Conservation (phyloP, 225 moss, liverwort and hornwort species). For the Climacium dendroides region DNA sequence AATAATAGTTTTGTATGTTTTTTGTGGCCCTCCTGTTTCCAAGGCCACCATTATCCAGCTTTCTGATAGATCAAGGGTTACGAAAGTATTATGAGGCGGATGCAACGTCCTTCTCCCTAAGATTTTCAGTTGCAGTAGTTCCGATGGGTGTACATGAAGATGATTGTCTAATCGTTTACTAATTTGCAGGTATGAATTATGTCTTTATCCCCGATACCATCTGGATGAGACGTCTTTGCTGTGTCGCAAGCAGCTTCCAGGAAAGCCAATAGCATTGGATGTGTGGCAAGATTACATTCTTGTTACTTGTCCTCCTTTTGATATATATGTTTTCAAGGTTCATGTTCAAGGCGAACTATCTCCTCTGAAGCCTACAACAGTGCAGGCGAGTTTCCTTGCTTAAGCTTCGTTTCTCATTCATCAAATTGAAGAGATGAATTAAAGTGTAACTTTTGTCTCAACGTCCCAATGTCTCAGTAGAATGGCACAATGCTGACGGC, state of each 20-base stretch:
- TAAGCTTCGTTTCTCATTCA: neutral
- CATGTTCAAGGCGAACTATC: conserved; percentile 84
- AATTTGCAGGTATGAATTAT: conserved; percentile 86
- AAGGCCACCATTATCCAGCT: neutral
- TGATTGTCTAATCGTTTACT: neutral
- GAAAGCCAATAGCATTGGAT: conserved; percentile 93
- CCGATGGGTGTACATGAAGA: neutral
- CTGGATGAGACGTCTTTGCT: conserved; percentile 90
- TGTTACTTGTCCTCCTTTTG: conserved; percentile 94
- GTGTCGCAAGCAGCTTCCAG: conserved; percentile 83
- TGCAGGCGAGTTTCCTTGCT: conserved; percentile 53
- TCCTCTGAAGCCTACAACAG: conserved; percentile 64
- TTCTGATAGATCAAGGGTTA: neutral
- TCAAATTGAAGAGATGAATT: neutral
- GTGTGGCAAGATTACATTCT: conserved; percentile 98
- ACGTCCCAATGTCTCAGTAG: neutral
- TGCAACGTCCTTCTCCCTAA: neutral
- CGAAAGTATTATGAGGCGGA: neutral
- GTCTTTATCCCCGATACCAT: conserved; percentile 97
- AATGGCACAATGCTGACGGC: neutral
- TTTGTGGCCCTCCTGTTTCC: neutral
- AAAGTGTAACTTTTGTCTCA: neutral
- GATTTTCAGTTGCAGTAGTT: neutral
- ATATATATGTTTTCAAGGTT: conserved; percentile 91
- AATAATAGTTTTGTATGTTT: neutral